These are phyloP conservation scores for Alectoria sarmentosa DNA, from an alignment of 495 filamentous ascomycete species.

Conservation along the genomic window DNA sequence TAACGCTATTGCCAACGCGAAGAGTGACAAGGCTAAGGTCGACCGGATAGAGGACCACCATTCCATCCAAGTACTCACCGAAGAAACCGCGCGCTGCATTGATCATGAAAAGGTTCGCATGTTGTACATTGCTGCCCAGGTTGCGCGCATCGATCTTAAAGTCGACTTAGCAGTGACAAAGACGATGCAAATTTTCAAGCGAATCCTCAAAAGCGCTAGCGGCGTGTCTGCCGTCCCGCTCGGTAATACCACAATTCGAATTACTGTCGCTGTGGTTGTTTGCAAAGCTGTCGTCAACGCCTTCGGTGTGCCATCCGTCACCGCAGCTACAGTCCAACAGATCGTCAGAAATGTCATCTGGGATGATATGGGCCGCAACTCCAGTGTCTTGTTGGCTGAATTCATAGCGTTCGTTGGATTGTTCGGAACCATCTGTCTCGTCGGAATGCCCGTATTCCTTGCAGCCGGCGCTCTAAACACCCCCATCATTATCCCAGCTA, in stretches of 20 bases:
- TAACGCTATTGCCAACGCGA: slow-evolving; percentile 6
- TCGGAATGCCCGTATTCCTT: neutral
- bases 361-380: slow-evolving; percentile 7
- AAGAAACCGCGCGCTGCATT: slow-evolving; percentile 5
- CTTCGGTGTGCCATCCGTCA: slow-evolving; percentile 11
- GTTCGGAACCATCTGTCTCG: neutral
- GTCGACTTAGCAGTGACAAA: slow-evolving; percentile 26
- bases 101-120: slow-evolving; percentile 27
- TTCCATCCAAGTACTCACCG: neutral
- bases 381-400: neutral
- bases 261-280: slow-evolving; percentile 4
- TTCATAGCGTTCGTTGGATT: neutral
- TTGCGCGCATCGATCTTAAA: slow-evolving; percentile 26
- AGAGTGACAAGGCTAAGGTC: neutral
- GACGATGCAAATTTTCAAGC: slow-evolving; percentile 24
- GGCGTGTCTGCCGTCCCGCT: neutral
- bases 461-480: slow-evolving; percentile 3
- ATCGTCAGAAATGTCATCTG: slow-evolving; percentile 13
- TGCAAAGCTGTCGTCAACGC: slow-evolving; percentile 10
- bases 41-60: neutral
- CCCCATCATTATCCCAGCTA: slow-evolving; percentile 6
- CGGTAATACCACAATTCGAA: slow-evolving; percentile 1
- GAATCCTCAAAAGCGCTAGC: slow-evolving; percentile 19
- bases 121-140: slow-evolving; percentile 26
- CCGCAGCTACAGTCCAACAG: slow-evolving; percentile 3